Conservation (phyloP, 2,329 filamentous ascomycete species). For the Tothia fuscella region DNA sequence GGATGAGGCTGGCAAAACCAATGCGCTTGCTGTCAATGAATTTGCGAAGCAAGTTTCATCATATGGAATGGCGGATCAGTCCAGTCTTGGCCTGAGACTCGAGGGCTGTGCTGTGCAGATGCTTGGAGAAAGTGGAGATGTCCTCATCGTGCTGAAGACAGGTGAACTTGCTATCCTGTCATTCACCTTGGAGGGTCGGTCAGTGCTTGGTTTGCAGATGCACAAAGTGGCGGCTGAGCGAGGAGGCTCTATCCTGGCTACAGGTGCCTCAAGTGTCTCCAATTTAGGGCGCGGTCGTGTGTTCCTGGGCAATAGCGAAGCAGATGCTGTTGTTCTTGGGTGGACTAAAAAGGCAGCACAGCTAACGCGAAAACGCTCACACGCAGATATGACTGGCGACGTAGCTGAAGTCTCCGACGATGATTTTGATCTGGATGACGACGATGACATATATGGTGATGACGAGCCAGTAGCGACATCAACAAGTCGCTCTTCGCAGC, state of each 20-base stretch:
- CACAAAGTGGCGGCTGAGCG: slow-evolving; percentile 49
- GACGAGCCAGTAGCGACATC: slow-evolving; percentile 39
- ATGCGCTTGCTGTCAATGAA: slow-evolving; percentile 82
- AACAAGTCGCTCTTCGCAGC: slow-evolving; percentile 24
- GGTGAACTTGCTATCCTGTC: slow-evolving; percentile 64
- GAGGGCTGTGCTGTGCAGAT: slow-evolving; percentile 72
- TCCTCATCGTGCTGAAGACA: slow-evolving; percentile 68
- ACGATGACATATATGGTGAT: slow-evolving; percentile 52
- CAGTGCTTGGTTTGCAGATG: slow-evolving; percentile 76
- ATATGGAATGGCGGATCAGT: slow-evolving; percentile 79
- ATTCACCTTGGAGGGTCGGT: slow-evolving; percentile 82
- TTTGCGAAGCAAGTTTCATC: slow-evolving; percentile 74
- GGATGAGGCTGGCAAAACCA: slow-evolving; percentile 88
- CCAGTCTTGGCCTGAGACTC: slow-evolving; percentile 63
- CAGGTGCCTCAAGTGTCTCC: slow-evolving; percentile 56
- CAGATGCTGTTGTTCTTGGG: slow-evolving; percentile 69
- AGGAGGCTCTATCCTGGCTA: slow-evolving; percentile 51
- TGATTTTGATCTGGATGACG: slow-evolving; percentile 45
- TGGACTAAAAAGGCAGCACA: slow-evolving; percentile 59
- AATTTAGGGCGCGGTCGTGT: slow-evolving; percentile 55
- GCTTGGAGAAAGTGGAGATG: slow-evolving; percentile 67
- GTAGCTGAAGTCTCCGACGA: slow-evolving; percentile 34
- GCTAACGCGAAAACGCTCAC: slow-evolving; percentile 50
- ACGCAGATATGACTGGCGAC: slow-evolving; percentile 46
- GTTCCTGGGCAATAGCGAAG: slow-evolving; percentile 76